Evolutionary conservation across 257 asterid genomes (phyloP).

Genomic region (Rehmannia glutinosa): DNA sequence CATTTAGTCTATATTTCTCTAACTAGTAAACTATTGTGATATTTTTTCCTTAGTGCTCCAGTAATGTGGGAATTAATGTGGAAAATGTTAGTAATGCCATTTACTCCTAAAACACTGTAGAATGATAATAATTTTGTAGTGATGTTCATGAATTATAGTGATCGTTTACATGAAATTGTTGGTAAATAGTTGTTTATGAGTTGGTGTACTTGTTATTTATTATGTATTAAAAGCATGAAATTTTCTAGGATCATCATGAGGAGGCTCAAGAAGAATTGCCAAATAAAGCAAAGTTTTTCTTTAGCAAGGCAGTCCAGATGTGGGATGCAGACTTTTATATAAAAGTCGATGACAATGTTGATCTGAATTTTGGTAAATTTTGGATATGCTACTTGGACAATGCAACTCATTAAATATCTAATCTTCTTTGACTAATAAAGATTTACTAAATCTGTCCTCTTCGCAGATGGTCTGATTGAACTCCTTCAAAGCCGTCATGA

Average conservation of each 20-base stretch:
- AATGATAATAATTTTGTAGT: not conserved
- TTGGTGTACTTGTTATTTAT: not conserved
- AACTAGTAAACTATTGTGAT: not conserved
- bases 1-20: not conserved
- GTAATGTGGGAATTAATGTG: not conserved
- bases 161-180: not conserved
- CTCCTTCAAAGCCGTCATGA: conserved; percentile 71
- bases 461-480: conserved; percentile 67
- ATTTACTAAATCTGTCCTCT: not conserved
- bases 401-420: not conserved
- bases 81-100: no score
- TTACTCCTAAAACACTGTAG: not conserved
- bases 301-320: conserved; percentile 78
- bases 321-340: conserved; percentile 96
- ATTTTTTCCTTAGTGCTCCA: conserved; percentile 4
- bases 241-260: conserved; percentile 73
- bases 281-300: conserved; percentile 80
- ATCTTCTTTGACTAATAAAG: not conserved
- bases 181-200: conserved; percentile 6
- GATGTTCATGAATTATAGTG: not conserved
- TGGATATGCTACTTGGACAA: conserved; percentile 1
- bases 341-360: conserved; percentile 80
- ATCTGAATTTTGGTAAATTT: conserved; percentile 71
- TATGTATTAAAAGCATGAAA: not conserved
- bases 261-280: conserved; percentile 90